Percentiles rank a stretch among this genome's conserved stretches.
Evolutionary conservation across 257 asterid genomes (phyloP).

Genomic region (Fraxinus pennsylvanica): DNA sequence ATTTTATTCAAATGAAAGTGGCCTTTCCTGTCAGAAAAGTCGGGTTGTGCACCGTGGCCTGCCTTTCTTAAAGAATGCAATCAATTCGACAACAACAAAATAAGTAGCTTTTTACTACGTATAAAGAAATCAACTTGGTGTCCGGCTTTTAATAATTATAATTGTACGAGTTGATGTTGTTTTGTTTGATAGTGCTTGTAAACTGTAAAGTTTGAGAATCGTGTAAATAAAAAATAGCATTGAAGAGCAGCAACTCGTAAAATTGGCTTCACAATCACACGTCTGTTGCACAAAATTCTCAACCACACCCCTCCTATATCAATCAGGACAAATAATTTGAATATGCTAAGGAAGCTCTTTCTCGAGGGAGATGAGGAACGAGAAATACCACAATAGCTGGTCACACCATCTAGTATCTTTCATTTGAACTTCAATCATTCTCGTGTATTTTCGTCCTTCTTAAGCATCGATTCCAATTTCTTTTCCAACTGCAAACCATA

Average conservation of each 20-base stretch:
- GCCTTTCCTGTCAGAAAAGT: too few species aligned
- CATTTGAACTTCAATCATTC: slow-evolving; percentile 19
- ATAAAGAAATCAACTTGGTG: too few species aligned
- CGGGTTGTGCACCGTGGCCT: too few species aligned
- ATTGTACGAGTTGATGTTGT: too few species aligned
- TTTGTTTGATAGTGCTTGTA: too few species aligned
- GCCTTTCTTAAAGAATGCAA: too few species aligned
- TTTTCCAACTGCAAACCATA: slow-evolving; percentile 64
- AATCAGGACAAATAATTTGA: neutral
- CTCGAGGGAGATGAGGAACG: neutral
- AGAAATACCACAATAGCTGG: slow-evolving; percentile 10
- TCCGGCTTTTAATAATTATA: too few species aligned
- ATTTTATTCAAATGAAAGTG: too few species aligned
- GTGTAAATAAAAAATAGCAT: too few species aligned
- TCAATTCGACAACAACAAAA: too few species aligned
- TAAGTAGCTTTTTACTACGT: too few species aligned
- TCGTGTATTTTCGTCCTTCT: slow-evolving; percentile 54
- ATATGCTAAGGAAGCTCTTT: neutral
- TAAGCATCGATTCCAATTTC: slow-evolving; percentile 41
- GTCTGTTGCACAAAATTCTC: slow-evolving; percentile 8
- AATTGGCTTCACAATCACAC: slow-evolving; percentile 10
- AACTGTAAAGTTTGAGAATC: too few species aligned
- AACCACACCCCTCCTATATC: neutral
- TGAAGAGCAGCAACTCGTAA: neutral
- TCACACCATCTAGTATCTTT: neutral